Evolutionary conservation across 140 eudicot species (phyloP), one percentile per base, ranked within the genome.

Genomic region (Erigeron philadelphicus): DNA sequence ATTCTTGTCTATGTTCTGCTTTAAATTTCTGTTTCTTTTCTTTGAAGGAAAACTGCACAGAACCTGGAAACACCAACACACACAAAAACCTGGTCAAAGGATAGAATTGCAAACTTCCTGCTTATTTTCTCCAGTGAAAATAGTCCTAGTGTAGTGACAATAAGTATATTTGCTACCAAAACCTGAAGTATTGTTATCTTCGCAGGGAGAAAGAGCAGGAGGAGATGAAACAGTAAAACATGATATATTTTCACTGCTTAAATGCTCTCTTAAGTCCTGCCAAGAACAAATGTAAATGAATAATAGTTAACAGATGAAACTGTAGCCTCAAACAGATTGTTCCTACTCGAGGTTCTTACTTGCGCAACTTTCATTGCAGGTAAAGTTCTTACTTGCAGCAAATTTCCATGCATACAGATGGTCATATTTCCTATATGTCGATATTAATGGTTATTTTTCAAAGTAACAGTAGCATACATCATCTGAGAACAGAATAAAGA

Each of bases 151-250:
- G 2, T 68, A 68, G 42, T 69, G 42, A 67, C 61, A 38, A 57
- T 47, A 48, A 31, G 5, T 75, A 54, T 46, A 16, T 50, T 44
- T 31, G 61, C 38, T 25, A 16, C 31, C 66, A 72, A 73, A 70
- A 81, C 92, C 86, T 78, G 80, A 81, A 75, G 70, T 64, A 25
- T 80, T 81, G 68, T 59, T 44, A 64, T 78, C 58, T 64, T 76
- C 81, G 53, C 11, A 31, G 31, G 94, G 85, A 67, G 95, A 82
- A 68, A 94, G 81, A 67, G 84, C 87, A 63, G 99, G 89, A 54
- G 97, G 95, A 56, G 97, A 89, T 57, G 90, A 87, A 84, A 94
- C 88, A 40, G 95, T 75, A 69, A 78, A 41, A 70, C 66, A 89
- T 46, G 58, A 75, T 44, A 94, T 84, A 41, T 77, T 70, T 68